These are phyloP conservation scores for Rubroshorea leprosula DNA, from an alignment of 345 rosid genomes.

Conservation along the genomic window DNA sequence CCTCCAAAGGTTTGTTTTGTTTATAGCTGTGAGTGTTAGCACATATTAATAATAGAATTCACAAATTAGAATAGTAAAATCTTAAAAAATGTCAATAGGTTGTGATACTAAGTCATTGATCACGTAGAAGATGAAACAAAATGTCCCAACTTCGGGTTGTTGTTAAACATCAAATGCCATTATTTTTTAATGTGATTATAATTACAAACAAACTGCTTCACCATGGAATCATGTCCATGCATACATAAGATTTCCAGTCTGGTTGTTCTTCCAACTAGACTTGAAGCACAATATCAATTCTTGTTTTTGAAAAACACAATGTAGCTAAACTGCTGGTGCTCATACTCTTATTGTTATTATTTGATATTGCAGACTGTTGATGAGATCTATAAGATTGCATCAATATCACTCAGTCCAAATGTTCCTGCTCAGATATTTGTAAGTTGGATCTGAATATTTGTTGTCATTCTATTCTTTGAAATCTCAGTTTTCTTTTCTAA, in stretches of 20 bases:
- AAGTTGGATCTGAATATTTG: constrained; percentile 31
- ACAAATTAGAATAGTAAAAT: too few species aligned
- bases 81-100: background rate
- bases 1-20: constrained; percentile 65
- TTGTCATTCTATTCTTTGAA: constrained; percentile 3
- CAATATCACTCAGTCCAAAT: constrained; percentile 88
- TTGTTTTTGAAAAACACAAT: background rate
- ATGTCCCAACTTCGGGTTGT: background rate
- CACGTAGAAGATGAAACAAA: background rate
- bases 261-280: constrained; percentile 1
- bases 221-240: background rate
- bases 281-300: constrained; percentile 11
- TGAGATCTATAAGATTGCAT: constrained; percentile 92
- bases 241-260: background rate
- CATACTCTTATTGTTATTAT: constrained; percentile 9
- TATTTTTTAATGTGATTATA: background rate
- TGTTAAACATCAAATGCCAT: background rate
- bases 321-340: constrained; percentile 3
- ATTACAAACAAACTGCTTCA: background rate
- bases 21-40: background rate
- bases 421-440: constrained; percentile 98
- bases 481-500: constrained; percentile 4
- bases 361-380: constrained; percentile 69
- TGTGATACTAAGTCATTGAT: background rate
- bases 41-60: background rate